These are phyloP conservation scores for Lycium barbarum DNA, from an alignment of 257 asterid species.

Conservation along the genomic window DNA sequence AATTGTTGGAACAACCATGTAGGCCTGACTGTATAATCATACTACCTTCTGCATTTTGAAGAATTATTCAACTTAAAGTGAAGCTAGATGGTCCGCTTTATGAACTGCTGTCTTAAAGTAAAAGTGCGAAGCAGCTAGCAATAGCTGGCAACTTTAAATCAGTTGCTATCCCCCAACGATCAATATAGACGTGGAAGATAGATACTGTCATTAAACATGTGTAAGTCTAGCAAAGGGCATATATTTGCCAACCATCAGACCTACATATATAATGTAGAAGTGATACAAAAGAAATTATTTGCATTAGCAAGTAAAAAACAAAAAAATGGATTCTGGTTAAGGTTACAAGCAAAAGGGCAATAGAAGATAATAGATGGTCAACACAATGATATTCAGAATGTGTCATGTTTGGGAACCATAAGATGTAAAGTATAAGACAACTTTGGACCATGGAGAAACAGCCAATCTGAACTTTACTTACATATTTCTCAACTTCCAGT, in stretches of 20 bases:
- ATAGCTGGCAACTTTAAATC: slow-evolving; percentile 9
- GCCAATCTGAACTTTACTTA: slow-evolving; percentile 46
- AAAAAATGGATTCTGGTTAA: background rate
- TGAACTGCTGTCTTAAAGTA: background rate
- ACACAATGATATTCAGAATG: slow-evolving; percentile 19
- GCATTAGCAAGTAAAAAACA: background rate
- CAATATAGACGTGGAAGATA: slow-evolving; percentile 3
- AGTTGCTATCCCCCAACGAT: background rate
- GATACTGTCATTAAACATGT: background rate
- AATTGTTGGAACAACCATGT: background rate
- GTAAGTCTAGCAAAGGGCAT: slow-evolving; percentile 26
- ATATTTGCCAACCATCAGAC: background rate
- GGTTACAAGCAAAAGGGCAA: background rate
- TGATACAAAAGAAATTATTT: background rate
- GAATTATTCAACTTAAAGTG: slow-evolving; percentile 23
- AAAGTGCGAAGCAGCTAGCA: slow-evolving; percentile 11
- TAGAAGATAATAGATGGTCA: slow-evolving; percentile 19
- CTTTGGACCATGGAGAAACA: slow-evolving; percentile 31
- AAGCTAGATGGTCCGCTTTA: slow-evolving; percentile 20
- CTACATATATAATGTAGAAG: slow-evolving; percentile 10
- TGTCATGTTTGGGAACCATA: background rate
- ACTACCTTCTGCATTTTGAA: slow-evolving; percentile 9
- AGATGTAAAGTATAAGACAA: slow-evolving; percentile 10
- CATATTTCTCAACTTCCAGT: slow-evolving; percentile 77
- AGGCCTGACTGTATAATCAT: slow-evolving; percentile 2